Percentiles rank a stretch among this genome's conserved stretches.
These are phyloP conservation scores for Evansstolkia leycettana DNA, from an alignment of 495 filamentous ascomycete species.

Conservation along the genomic window DNA sequence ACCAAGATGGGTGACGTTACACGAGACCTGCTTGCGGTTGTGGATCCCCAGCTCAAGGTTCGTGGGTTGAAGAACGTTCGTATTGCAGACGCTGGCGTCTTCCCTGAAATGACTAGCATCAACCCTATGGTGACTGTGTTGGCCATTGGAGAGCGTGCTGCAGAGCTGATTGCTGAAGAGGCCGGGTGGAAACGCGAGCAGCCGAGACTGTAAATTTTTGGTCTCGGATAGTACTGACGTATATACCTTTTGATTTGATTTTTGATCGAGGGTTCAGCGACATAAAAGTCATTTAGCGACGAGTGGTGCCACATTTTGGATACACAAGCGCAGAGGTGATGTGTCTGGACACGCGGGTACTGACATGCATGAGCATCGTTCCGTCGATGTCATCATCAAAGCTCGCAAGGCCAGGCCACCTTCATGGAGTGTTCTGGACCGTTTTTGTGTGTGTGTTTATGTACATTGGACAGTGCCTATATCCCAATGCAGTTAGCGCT, in stretches of 20 bases:
- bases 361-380: too few species aligned
- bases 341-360: too few species aligned
- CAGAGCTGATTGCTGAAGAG: slow-evolving; percentile 50
- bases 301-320: too few species aligned
- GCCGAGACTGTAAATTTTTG: slow-evolving; percentile 25
- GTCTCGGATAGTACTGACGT: neutral
- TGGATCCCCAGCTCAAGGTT: slow-evolving; percentile 45
- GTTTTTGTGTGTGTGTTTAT: too few species aligned
- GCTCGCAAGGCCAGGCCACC: too few species aligned
- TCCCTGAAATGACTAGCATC: slow-evolving; percentile 53
- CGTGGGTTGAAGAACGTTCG: slow-evolving; percentile 45
- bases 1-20: slow-evolving; percentile 71
- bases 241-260: slow-evolving; percentile 1
- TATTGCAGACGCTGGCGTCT: slow-evolving; percentile 57
- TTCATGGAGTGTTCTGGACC: too few species aligned
- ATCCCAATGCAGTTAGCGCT: too few species aligned
- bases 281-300: too few species aligned
- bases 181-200: slow-evolving; percentile 46
- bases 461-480: too few species aligned
- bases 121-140: slow-evolving; percentile 60
- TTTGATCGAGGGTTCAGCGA: neutral
- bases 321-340: too few species aligned
- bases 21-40: slow-evolving; percentile 51
- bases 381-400: too few species aligned
- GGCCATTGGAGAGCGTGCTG: slow-evolving; percentile 50